phyloP scores from a whole-genome alignment of 345 rosid genomes.

The Syzygium oleosum region DNA sequence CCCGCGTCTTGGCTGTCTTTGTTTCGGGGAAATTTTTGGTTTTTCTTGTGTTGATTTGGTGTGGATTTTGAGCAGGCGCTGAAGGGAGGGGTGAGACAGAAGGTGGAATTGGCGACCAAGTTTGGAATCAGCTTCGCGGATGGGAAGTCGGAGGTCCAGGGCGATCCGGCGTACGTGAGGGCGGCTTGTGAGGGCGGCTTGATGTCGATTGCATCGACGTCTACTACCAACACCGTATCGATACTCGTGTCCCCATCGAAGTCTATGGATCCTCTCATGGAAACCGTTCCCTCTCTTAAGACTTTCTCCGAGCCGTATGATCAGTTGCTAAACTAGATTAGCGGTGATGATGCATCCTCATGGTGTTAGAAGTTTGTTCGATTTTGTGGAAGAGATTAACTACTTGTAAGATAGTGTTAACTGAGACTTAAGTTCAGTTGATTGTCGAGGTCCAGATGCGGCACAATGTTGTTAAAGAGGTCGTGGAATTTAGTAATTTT shows the following conservation, averaged over 20 bases:
- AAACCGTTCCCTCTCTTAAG: not conserved
- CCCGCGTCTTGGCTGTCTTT: no score
- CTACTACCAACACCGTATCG: constrained; percentile 54
- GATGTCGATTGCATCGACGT: constrained; percentile 44
- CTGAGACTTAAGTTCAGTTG: no score
- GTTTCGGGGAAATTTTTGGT: no score
- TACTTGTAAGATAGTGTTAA: no score
- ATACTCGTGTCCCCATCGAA: constrained; percentile 49
- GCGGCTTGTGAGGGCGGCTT: constrained; percentile 55
- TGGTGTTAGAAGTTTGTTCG: no score
- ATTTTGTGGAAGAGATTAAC: no score
- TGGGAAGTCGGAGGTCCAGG: constrained; percentile 24
- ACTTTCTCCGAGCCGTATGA: not conserved
- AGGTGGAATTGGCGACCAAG: constrained; percentile 54
- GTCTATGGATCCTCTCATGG: constrained; percentile 5
- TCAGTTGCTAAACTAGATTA: not conserved
- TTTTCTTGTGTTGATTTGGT: not conserved
- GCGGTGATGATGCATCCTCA: not conserved
- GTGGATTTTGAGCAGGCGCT: constrained; percentile 29
- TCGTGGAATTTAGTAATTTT: no score
- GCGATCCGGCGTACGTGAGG: constrained; percentile 52
- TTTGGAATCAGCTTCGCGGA: constrained; percentile 24
- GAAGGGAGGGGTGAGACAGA: constrained; percentile 42
- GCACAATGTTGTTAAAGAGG: no score
- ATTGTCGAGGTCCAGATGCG: no score